Evolutionary conservation across 1,284 basidiomycete genomes (phyloP), one percentile per base, ranked within the genome.

Genomic region (Tilletia indica): DNA sequence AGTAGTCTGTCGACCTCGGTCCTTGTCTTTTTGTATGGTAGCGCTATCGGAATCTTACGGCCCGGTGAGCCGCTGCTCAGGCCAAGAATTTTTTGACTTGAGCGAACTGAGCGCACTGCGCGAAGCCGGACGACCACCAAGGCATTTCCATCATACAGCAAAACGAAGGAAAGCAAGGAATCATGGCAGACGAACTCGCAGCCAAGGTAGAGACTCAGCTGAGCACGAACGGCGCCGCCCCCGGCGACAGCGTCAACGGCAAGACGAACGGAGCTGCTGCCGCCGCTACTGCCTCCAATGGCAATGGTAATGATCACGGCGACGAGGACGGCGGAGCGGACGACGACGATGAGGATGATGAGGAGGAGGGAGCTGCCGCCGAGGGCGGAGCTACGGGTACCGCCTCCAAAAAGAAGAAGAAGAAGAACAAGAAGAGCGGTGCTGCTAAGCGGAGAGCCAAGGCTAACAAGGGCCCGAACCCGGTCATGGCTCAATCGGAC

Each of bases 351-450:
- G 80, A 75, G 8, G 76, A 77, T 5, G 74, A 75, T 21, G 78
- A 76, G 38, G 80, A 80, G 21, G 80, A 74, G 1, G 80, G 75
- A 2, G 79, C 69, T 48, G 72, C 68, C 1, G 76, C 58, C 12
- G 71, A 69, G 11, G 76, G 68, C 11, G 70, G 56, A 9, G 74
- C 71, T 12, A 48, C 45, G 12, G 31, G 45, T 31, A 75, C 71
- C 36, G 78, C 75, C n/a, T 71, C 71, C 42, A 76, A 75, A 64
- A 77, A 81, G 75, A 93, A 92, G 85, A 93, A 93, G 88, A 97
- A 97, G 85, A 97, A 97, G 87, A 94, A 93, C 86, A 96, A 94
- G 86, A 85, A 84, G 75, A 79, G 78, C 71, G 81, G 80, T 38
- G 78, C 77, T 67, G 73, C 72, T 25, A 80, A 79, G 70, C 82